phyloP scores from a whole-genome alignment of 345 rosid species.

The Boechera stricta region DNA sequence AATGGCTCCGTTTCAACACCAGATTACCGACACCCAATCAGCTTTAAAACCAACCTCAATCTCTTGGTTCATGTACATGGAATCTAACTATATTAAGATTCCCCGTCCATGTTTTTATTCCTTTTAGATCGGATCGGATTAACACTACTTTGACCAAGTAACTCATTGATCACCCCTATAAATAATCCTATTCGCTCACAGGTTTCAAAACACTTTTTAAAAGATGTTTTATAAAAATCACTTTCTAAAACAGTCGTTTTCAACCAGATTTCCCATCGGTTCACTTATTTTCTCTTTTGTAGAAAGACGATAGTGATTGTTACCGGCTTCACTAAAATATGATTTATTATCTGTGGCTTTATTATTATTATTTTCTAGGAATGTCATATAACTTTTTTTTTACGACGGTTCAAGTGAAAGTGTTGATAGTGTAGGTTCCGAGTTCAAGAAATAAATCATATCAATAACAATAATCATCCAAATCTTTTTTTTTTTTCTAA shows the following conservation, averaged over 20 bases:
- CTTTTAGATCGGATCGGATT: not conserved
- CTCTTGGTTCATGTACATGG: not conserved
- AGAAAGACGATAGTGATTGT: slow-evolving; percentile 8
- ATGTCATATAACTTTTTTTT: not conserved
- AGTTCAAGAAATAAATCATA: not conserved
- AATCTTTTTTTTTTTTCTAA: not conserved
- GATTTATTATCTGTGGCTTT: not conserved
- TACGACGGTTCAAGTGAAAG: not conserved
- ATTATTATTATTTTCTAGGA: not conserved
- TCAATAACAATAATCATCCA: too few species aligned
- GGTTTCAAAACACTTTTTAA: not conserved
- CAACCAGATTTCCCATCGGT: not conserved
- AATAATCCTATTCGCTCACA: not conserved
- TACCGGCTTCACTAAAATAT: not conserved
- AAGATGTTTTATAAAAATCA: not conserved
- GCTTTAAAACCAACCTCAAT: not conserved
- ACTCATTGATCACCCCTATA: not conserved
- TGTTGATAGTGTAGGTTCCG: not conserved
- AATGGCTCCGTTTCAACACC: not conserved
- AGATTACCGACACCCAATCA: not conserved
- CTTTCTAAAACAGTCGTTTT: not conserved
- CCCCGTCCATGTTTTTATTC: not conserved
- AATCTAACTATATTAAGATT: not conserved
- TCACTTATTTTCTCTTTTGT: not conserved
- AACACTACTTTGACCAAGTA: not conserved